Conservation (phyloP, 1,284 basidiomycete species). For the Rhizoctonia solani region DNA sequence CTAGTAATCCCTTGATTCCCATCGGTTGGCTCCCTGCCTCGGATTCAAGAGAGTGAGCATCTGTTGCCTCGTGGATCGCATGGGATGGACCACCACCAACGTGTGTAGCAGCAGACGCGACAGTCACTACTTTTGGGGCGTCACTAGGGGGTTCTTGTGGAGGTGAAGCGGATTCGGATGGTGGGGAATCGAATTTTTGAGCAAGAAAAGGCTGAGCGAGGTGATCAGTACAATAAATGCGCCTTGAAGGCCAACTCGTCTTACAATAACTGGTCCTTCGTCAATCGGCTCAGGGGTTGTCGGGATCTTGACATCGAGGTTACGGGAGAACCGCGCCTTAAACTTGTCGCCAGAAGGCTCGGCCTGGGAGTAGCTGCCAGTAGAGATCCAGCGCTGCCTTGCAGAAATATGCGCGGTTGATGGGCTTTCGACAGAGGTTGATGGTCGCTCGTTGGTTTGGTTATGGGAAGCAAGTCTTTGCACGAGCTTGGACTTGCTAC, state of each 20-base stretch:
- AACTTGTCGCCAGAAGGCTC: conserved; percentile 26
- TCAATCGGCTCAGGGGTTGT: conserved; percentile 53
- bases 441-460: conserved; percentile 40
- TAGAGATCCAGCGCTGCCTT: conserved; percentile 37
- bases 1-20: conserved; percentile 4
- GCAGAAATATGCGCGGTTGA: conserved; percentile 38
- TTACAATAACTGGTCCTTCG: conserved; percentile 59
- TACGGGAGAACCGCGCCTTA: conserved; percentile 31
- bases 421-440: conserved; percentile 32
- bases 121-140: conserved; percentile 71
- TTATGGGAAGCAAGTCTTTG: conserved; percentile 60
- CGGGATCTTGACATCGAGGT: conserved; percentile 61
- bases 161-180: conserved; percentile 46
- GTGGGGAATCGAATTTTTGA: conserved; percentile 70
- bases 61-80: conserved; percentile 52
- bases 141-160: conserved; percentile 41
- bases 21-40: conserved; percentile 10
- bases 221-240: conserved; percentile 27
- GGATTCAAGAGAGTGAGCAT: conserved; percentile 40
- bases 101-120: conserved; percentile 67
- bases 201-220: conserved; percentile 66
- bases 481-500: conserved; percentile 62
- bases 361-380: conserved; percentile 6
- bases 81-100: conserved; percentile 67
- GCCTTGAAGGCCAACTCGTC: conserved; percentile 40